Percentiles rank a stretch among this genome's conserved stretches.
These are phyloP conservation scores for Cutaneotrichosporon cavernicola DNA, from an alignment of 1,284 basidiomycete genomes.

Conservation along the genomic window DNA sequence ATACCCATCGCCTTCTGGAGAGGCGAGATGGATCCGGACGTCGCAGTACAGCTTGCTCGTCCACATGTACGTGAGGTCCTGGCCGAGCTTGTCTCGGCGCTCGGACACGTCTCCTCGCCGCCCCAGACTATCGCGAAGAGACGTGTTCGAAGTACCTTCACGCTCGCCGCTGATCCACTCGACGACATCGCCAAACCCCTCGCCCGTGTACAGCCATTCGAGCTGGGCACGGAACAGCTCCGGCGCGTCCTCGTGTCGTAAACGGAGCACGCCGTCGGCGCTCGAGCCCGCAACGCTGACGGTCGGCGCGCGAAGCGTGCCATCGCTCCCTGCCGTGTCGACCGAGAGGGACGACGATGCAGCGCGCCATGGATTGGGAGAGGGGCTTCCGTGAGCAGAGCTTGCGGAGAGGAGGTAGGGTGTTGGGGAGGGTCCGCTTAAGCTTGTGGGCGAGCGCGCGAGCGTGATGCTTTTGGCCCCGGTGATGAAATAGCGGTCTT, in stretches of 20 bases:
- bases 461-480: slow-evolving; percentile 18
- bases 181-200: slow-evolving; percentile 78
- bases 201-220: slow-evolving; percentile 58
- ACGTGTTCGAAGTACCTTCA: slow-evolving; percentile 44
- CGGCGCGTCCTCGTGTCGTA: slow-evolving; percentile 69
- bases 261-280: slow-evolving; percentile 52
- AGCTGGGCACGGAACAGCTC: slow-evolving; percentile 79
- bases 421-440: slow-evolving; percentile 18
- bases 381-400: slow-evolving; percentile 23
- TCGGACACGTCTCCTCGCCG: slow-evolving; percentile 54
- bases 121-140: slow-evolving; percentile 37
- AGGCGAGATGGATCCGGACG: slow-evolving; percentile 70
- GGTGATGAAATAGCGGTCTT: slow-evolving; percentile 69
- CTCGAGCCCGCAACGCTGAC: slow-evolving; percentile 14
- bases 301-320: slow-evolving; percentile 34
- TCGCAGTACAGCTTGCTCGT: slow-evolving; percentile 87
- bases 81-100: slow-evolving; percentile 76
- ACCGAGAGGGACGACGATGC: slow-evolving; percentile 31
- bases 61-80: slow-evolving; percentile 96
- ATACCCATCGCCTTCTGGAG: slow-evolving; percentile 48
- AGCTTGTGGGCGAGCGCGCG: slow-evolving; percentile 48
- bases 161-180: slow-evolving; percentile 80
- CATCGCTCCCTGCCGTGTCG: slow-evolving; percentile 28
- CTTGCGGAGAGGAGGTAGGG: slow-evolving; percentile 18
- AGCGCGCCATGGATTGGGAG: slow-evolving; percentile 8